A percentile compares a stretch with the other conserved stretches of the same genome.
These are phyloP conservation scores for Phoma herbarum DNA, from an alignment of 2,329 filamentous ascomycete species.

Conservation along the genomic window DNA sequence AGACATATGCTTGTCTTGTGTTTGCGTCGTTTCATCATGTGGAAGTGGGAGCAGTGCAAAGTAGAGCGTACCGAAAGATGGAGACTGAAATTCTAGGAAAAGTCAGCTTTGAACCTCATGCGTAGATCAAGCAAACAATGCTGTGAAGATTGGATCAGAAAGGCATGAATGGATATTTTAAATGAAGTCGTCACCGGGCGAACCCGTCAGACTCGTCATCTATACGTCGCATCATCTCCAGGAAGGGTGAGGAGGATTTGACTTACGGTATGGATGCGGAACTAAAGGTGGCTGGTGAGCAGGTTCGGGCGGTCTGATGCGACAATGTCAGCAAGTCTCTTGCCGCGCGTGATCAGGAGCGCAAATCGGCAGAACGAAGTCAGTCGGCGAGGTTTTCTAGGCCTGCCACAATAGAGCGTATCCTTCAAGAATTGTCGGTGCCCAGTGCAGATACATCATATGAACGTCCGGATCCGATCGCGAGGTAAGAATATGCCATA, in stretches of 20 bases:
- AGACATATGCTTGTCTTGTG: conserved; percentile 98
- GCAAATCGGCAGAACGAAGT: conserved; percentile 52
- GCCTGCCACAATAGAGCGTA: conserved; percentile 93
- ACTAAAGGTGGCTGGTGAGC: background rate
- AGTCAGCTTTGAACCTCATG: conserved; percentile 17
- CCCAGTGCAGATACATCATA: conserved; percentile 97
- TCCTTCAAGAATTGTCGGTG: conserved; percentile 88
- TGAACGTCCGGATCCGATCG: conserved; percentile 28
- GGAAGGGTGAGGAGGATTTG: conserved; percentile 6
- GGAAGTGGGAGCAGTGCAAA: conserved; percentile 7
- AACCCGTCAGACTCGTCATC: conserved; percentile 84
- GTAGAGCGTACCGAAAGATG: conserved; percentile 29
- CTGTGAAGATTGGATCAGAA: conserved; percentile 32
- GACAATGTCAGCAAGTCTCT: conserved; percentile 22
- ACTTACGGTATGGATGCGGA: conserved; percentile 30
- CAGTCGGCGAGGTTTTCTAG: conserved; percentile 99
- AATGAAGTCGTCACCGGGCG: conserved; percentile 70
- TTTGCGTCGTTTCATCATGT: conserved; percentile 83
- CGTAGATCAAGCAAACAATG: conserved; percentile 5
- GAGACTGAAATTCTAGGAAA: conserved; percentile 19
- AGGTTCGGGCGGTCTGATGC: background rate
- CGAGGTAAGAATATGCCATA: conserved; percentile 29
- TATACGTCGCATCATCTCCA: conserved; percentile 59
- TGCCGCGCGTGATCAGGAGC: background rate
- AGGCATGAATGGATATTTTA: conserved; percentile 76